Conservation (phyloP, 805 yeast genomes). For the Candida tallmaniae region DNA sequence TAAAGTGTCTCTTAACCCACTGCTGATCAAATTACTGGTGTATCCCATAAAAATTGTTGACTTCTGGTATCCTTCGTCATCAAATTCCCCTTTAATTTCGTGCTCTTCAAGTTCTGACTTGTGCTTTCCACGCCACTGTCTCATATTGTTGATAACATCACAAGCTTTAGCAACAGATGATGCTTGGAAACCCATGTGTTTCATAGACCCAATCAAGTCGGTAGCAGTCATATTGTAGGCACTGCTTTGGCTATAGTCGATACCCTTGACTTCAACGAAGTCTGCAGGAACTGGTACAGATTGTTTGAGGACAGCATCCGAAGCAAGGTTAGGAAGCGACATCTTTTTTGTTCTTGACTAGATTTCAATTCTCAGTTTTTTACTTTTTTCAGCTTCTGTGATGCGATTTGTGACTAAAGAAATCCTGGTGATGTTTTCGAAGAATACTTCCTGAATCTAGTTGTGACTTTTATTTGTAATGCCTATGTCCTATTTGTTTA, state of each 20-base stretch:
- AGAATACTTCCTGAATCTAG: too few species aligned
- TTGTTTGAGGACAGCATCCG: slow-evolving; percentile 86
- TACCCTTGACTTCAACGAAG: slow-evolving; percentile 76
- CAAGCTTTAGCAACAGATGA: slow-evolving; percentile 82
- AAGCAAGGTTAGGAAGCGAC: slow-evolving; percentile 63
- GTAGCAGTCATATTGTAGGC: slow-evolving; percentile 76
- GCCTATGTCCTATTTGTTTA: too few species aligned
- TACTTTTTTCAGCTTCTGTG: too few species aligned
- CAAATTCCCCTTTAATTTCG: slow-evolving; percentile 64
- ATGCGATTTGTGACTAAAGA: too few species aligned
- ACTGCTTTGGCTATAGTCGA: slow-evolving; percentile 78
- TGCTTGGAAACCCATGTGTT: slow-evolving; percentile 96
- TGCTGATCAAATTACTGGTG: slow-evolving; percentile 92
- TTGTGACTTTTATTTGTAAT: too few species aligned
- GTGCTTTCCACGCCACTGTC: slow-evolving; percentile 86
- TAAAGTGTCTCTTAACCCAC: slow-evolving; percentile 89
- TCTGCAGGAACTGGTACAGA: slow-evolving; percentile 83
- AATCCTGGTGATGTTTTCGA: too few species aligned
- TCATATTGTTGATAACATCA: slow-evolving; percentile 89
- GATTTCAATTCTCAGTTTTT: too few species aligned
- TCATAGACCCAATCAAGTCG: slow-evolving; percentile 79
- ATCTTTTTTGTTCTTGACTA: too few species aligned
- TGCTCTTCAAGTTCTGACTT: slow-evolving; percentile 65
- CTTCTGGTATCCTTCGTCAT: slow-evolving; percentile 71
- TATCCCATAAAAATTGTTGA: slow-evolving; percentile 93